Evolutionary conservation across 768 basidiomycete species (phyloP).

Genomic region (Sporobolomyces phaffii): DNA sequence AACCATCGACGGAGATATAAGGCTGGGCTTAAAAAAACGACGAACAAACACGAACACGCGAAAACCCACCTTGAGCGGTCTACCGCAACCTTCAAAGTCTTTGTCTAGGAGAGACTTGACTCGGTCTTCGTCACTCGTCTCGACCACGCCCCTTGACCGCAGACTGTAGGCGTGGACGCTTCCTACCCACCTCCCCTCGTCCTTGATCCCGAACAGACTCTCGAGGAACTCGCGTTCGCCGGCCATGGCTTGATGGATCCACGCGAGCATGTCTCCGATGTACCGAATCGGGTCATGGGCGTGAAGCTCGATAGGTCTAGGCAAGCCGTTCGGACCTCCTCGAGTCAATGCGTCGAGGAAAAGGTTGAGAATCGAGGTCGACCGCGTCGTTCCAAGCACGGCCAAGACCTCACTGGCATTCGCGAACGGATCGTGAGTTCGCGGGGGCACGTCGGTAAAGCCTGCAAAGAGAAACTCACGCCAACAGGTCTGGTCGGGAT

Average conservation of each 20-base stretch:
- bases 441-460: too few relatives aligned
- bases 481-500: conserved; percentile 68
- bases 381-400: conserved; percentile 72
- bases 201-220: conserved; percentile 66
- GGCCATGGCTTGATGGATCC: conserved; percentile 94
- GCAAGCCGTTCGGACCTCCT: conserved; percentile 64
- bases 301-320: conserved; percentile 91
- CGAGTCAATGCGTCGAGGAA: conserved; percentile 84
- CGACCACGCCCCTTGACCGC: conserved; percentile 48
- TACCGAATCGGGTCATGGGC: conserved; percentile 96
- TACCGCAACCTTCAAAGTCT: conserved; percentile 72
- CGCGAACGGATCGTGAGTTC: too few relatives aligned
- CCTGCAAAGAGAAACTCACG: conserved; percentile 55
- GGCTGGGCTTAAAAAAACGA: too few relatives aligned
- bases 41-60: too few relatives aligned
- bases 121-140: conserved; percentile 65
- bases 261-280: conserved; percentile 96
- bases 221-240: conserved; percentile 92
- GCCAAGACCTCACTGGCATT: conserved; percentile 70
- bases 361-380: conserved; percentile 66
- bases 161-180: conserved; percentile 14
- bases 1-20: conserved; percentile 3
- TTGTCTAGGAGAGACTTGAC: conserved; percentile 73
- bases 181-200: conserved; percentile 67
- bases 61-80: conserved; percentile 70